A percentile compares a stretch with the other conserved stretches of the same genome.
phyloP scores from a whole-genome alignment of 2,329 filamentous ascomycete species.

The Sporothrix sp. region DNA sequence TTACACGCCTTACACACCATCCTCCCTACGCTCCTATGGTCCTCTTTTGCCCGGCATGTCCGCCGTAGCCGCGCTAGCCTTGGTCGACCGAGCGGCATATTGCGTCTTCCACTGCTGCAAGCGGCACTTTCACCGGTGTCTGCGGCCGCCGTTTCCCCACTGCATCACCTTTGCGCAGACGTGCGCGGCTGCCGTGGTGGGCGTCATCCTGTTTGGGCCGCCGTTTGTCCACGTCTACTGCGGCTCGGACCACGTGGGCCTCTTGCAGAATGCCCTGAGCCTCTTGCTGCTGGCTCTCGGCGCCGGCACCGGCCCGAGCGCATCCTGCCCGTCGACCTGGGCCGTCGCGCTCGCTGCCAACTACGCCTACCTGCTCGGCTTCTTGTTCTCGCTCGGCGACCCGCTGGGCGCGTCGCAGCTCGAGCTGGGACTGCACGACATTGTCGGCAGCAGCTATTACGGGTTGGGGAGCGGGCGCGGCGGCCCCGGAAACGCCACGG shows the following conservation, averaged over 20 bases:
- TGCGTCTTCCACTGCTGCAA: no score
- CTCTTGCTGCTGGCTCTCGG: neutral
- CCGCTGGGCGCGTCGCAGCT: neutral
- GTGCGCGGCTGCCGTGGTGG: neutral
- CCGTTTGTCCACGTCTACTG: neutral
- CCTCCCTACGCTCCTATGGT: neutral
- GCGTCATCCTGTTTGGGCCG: neutral
- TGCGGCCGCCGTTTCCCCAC: neutral
- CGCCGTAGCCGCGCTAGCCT: no score
- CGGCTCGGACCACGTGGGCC: neutral
- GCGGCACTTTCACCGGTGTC: neutral
- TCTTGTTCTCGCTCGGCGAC: constrained; percentile 4
- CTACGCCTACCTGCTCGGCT: constrained; percentile 11
- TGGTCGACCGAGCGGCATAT: neutral
- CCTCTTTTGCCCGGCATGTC: neutral
- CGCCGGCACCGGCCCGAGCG: no score
- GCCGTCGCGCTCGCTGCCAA: constrained; percentile 3
- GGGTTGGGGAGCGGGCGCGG: no score
- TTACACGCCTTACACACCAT: neutral
- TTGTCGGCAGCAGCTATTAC: no score
- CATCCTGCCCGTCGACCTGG: neutral
- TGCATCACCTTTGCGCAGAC: neutral
- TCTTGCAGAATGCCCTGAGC: neutral
- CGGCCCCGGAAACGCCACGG: neutral
- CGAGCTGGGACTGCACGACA: no score